A percentile compares a stretch with the other conserved stretches of the same genome.
phyloP scores from a whole-genome alignment of 257 asterid species.

The Nicotiana otophora region DNA sequence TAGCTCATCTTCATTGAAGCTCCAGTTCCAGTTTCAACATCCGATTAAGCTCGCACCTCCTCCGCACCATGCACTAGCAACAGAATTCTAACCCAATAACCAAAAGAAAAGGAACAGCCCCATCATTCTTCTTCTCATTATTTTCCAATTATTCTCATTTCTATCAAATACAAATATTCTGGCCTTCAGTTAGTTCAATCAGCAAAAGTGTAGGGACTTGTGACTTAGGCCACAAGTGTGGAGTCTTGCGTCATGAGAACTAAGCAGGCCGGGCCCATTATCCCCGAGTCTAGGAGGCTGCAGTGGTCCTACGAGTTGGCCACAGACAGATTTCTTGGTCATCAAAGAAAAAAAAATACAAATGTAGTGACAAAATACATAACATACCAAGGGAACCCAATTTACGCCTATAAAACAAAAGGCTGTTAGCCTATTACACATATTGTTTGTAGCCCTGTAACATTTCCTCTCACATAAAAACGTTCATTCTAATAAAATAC shows the following conservation, averaged over 20 bases:
- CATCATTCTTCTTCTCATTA: background rate
- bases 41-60: background rate
- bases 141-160: background rate
- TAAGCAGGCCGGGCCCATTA: too few species aligned
- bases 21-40: background rate
- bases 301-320: too few species aligned
- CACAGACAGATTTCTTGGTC: too few species aligned
- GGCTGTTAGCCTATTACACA: background rate
- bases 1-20: background rate
- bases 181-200: background rate
- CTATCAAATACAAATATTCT: background rate
- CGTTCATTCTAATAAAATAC: background rate
- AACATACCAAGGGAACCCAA: background rate
- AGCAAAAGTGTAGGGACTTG: too few species aligned
- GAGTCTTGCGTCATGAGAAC: too few species aligned
- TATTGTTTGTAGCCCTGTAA: background rate
- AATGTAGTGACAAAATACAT: background rate
- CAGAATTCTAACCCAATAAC: background rate
- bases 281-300: too few species aligned
- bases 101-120: background rate
- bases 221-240: too few species aligned
- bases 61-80: background rate
- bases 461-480: background rate
- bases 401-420: background rate
- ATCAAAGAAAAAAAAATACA: background rate